Conservation (phyloP, 257 asterid genomes). For the Knoxia roxburghii region DNA sequence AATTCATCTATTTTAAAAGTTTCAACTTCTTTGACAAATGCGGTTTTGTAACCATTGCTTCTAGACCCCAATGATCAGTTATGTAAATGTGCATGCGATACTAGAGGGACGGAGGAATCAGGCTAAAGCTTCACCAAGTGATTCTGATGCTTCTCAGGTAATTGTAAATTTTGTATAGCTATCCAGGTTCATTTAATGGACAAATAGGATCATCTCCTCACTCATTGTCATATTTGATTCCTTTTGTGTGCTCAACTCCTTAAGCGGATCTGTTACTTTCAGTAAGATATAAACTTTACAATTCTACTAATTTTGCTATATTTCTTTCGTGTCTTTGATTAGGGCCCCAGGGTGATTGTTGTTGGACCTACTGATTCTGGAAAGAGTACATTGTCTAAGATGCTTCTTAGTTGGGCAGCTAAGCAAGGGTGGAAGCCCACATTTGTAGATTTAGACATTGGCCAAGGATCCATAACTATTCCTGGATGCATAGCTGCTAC, state of each 20-base stretch:
- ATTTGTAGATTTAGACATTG: conserved; percentile 92
- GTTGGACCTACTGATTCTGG: conserved; percentile 99
- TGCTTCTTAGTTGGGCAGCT: conserved; percentile 99
- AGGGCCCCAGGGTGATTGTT: conserved; percentile 97
- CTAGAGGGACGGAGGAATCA: conserved; percentile 86
- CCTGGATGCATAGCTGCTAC: conserved; percentile 98
- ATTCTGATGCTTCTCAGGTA: conserved; percentile 92
- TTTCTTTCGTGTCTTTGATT: conserved; percentile 18
- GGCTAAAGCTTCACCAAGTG: conserved; percentile 79
- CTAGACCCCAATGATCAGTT: conserved; percentile 96
- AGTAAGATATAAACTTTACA: background rate
- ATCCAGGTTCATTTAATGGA: background rate
- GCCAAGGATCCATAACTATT: conserved; percentile 93
- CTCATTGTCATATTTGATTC: background rate
- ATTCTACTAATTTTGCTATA: conserved; percentile 9
- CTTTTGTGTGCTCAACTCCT: background rate
- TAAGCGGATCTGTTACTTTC: background rate
- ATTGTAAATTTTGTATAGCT: background rate
- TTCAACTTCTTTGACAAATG: conserved; percentile 1
- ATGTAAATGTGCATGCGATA: conserved; percentile 90
- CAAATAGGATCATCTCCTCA: background rate
- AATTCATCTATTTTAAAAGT: background rate
- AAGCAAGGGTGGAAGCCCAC: conserved; percentile 99
- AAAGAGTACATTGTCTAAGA: conserved; percentile 87
- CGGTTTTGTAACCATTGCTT: conserved; percentile 12